phyloP scores from a whole-genome alignment of 2,329 filamentous ascomycete genomes.

The Thelonectria blattea region DNA sequence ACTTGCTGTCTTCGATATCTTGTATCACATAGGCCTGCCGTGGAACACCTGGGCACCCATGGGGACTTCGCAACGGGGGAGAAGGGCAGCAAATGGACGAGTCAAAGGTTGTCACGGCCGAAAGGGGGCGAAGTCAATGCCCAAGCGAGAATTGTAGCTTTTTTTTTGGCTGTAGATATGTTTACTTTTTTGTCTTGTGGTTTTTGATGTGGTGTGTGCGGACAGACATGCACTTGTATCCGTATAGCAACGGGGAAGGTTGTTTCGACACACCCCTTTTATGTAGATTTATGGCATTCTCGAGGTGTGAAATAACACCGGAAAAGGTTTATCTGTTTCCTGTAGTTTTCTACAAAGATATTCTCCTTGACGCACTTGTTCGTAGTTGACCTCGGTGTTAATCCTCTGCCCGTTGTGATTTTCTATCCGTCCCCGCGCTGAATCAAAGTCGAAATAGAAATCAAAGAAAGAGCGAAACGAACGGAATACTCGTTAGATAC shows the following conservation, averaged over 20 bases:
- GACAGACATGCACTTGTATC: constrained; percentile 30
- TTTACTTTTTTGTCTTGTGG: constrained; percentile 28
- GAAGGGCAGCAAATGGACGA: not conserved
- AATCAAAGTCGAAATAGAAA: not conserved
- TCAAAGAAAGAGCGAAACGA: not conserved
- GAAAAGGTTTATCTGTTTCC: too few species aligned
- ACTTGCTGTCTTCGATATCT: constrained; percentile 1
- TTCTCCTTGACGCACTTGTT: not conserved
- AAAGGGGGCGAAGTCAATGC: constrained; percentile 7
- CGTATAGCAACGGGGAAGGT: constrained; percentile 34
- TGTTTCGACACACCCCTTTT: constrained; percentile 8
- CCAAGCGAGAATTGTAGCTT: constrained; percentile 24
- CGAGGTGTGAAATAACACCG: not conserved
- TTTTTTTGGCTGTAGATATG: constrained; percentile 32
- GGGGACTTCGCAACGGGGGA: not conserved
- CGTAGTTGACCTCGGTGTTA: not conserved
- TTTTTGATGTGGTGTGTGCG: constrained; percentile 35
- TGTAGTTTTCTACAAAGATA: too few species aligned
- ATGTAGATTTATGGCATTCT: constrained; percentile 34
- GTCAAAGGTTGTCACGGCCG: not conserved
- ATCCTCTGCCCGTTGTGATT: not conserved
- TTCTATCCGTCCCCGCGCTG: not conserved
- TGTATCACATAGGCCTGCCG: not conserved
- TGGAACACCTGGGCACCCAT: constrained; percentile 1
- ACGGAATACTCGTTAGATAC: not conserved